Percentiles rank a stretch among this genome's conserved stretches.
Conservation (phyloP, 768 basidiomycete genomes). For the Hortiboletus flavorubellus region DNA sequence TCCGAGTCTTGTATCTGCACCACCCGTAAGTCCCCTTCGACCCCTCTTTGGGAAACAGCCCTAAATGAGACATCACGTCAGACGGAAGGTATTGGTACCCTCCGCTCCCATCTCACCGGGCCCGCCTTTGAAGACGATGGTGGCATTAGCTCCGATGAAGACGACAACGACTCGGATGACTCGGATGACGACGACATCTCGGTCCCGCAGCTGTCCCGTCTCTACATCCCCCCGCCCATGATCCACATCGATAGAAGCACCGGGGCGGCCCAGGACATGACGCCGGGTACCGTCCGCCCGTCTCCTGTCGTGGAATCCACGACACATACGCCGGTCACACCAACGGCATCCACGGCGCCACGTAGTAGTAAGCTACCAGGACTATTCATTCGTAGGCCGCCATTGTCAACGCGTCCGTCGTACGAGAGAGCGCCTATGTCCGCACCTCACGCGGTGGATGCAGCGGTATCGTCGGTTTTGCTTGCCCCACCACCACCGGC, state of each 20-base stretch:
- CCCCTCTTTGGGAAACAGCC: neutral
- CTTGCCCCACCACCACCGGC: conserved; percentile 13
- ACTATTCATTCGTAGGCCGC: conserved; percentile 34
- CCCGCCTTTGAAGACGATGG: conserved; percentile 74
- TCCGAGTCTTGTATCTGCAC: conserved; percentile 68
- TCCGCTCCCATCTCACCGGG: conserved; percentile 56
- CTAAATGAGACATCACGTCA: conserved; percentile 25
- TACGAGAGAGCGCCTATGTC: conserved; percentile 20
- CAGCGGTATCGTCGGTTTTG: conserved; percentile 8
- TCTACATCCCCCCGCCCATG: conserved; percentile 20
- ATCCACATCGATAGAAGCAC: conserved; percentile 21
- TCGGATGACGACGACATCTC: conserved; percentile 30
- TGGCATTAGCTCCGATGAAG: conserved; percentile 57
- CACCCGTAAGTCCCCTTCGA: conserved; percentile 55
- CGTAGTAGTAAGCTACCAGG: conserved; percentile 32
- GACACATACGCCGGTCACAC: conserved; percentile 25
- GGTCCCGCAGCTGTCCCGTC: conserved; percentile 20
- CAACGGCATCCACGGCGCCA: conserved; percentile 22
- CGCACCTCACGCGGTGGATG: neutral
- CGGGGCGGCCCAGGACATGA: conserved; percentile 4
- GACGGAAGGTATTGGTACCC: conserved; percentile 86
- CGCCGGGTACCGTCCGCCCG: conserved; percentile 25
- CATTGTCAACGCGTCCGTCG: conserved; percentile 31
- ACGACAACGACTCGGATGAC: conserved; percentile 34
- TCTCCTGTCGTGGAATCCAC: conserved; percentile 20